These are phyloP conservation scores for Agapanthus africanus DNA, from an alignment of 106 monocot genomes.

Conservation along the genomic window DNA sequence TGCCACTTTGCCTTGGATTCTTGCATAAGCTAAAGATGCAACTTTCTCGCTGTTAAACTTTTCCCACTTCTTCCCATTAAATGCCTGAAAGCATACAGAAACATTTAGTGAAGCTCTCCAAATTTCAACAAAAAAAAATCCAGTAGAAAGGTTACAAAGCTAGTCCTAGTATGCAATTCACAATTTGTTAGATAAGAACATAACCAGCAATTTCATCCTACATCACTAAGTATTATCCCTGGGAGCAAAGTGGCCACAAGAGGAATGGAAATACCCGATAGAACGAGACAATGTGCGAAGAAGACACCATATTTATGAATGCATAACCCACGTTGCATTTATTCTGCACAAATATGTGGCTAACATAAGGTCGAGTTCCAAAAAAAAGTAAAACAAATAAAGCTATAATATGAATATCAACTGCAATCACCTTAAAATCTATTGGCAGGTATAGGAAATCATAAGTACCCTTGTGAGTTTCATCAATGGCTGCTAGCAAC, in stretches of 20 bases:
- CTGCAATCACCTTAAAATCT: conserved; percentile 73
- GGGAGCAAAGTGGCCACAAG: too few relatives aligned
- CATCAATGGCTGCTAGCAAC: conserved; percentile 76
- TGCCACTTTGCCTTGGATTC: conserved; percentile 52
- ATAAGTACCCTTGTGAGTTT: conserved; percentile 70
- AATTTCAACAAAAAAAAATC: neutral
- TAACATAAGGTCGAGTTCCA: neutral
- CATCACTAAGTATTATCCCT: neutral
- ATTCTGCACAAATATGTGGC: conserved; percentile 45
- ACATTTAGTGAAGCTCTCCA: neutral
- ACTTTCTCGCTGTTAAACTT: conserved; percentile 72
- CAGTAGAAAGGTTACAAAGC: neutral
- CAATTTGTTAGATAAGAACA: neutral
- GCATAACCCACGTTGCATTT: conserved; percentile 94
- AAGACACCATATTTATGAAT: conserved; percentile 78
- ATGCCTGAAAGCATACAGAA: conserved; percentile 20
- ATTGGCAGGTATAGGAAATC: conserved; percentile 89
- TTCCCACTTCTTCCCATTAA: conserved; percentile 57
- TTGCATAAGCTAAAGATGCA: conserved; percentile 47
- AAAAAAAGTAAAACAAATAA: neutral
- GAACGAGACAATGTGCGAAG: conserved; percentile 66
- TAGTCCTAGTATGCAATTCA: neutral
- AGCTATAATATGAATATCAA: neutral
- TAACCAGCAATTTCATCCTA: too few relatives aligned
- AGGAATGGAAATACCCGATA: conserved; percentile 37